These are phyloP conservation scores for Entomortierella lignicola DNA, from an alignment of 192 early-diverging fungal species.

Conservation along the genomic window DNA sequence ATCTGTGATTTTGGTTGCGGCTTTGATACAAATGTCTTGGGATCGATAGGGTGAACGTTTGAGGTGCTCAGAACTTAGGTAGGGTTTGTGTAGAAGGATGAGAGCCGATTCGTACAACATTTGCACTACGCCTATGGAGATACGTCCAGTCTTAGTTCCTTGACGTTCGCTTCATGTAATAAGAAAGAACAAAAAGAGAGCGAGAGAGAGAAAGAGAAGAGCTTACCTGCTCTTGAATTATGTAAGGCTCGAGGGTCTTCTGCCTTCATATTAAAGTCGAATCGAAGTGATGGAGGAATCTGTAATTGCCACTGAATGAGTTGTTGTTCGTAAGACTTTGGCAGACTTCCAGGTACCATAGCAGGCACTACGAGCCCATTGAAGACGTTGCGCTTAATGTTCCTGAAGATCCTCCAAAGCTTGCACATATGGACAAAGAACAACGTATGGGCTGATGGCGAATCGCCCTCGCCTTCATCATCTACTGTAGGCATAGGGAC, in stretches of 20 bases:
- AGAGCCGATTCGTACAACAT: constrained; percentile 51
- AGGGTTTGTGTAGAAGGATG: constrained; percentile 48
- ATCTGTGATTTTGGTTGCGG: constrained; percentile 50
- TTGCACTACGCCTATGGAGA: constrained; percentile 45
- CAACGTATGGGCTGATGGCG: constrained; percentile 15
- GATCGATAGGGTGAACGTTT: constrained; percentile 51
- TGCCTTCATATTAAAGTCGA: constrained; percentile 39
- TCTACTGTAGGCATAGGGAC: constrained; percentile 12
- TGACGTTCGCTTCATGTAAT: no score
- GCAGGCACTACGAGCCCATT: constrained; percentile 43
- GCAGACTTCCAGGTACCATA: constrained; percentile 47
- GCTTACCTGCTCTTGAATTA: constrained; percentile 48
- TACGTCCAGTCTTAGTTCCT: no score
- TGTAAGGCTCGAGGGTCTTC: constrained; percentile 36
- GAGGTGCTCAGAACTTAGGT: constrained; percentile 42
- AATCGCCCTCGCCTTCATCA: constrained; percentile 19
- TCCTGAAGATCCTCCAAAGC: constrained; percentile 47
- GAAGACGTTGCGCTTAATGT: constrained; percentile 50
- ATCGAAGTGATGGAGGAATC: constrained; percentile 29
- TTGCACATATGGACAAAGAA: constrained; percentile 31
- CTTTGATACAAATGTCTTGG: constrained; percentile 54
- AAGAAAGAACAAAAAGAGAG: background rate
- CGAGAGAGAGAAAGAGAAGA: background rate
- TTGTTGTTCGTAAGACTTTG: constrained; percentile 49
- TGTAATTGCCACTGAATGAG: constrained; percentile 52